Percentiles rank a stretch among this genome's conserved stretches.
phyloP scores from a whole-genome alignment of 2,329 filamentous ascomycete species.

The Pseudogymnoascus sp. region DNA sequence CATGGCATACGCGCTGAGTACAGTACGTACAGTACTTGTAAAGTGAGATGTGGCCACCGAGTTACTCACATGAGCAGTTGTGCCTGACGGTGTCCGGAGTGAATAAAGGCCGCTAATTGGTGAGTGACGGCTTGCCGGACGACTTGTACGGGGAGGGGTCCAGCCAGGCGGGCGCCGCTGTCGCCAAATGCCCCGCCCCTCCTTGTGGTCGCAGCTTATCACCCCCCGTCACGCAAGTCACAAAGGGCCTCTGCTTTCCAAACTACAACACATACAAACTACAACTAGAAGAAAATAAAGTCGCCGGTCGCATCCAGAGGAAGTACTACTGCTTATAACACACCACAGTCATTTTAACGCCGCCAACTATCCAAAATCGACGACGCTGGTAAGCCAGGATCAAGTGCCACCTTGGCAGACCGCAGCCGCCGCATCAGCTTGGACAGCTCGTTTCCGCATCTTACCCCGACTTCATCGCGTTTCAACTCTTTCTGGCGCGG shows the following conservation, averaged over 20 bases:
- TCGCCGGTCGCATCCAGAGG: neutral
- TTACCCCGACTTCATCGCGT: neutral
- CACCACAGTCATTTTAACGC: neutral
- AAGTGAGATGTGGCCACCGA: neutral
- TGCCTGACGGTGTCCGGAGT: neutral
- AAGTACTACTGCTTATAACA: neutral
- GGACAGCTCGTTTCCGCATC: neutral
- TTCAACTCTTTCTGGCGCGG: neutral
- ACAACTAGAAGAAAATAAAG: neutral
- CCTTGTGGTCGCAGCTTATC: neutral
- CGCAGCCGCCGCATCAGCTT: conserved; percentile 2
- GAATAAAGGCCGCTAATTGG: conserved; percentile 6
- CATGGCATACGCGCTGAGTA: neutral
- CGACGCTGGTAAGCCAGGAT: conserved; percentile 4
- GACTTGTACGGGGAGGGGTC: conserved; percentile 8
- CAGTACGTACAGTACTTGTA: neutral
- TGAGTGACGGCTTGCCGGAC: neutral
- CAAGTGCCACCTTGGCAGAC: conserved; percentile 8
- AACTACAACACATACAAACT: conserved; percentile 1
- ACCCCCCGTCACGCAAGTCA: neutral
- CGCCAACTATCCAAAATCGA: neutral
- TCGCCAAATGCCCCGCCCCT: conserved; percentile 6
- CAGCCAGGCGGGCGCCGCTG: conserved; percentile 4
- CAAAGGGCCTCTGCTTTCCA: neutral
- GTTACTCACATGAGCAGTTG: conserved; percentile 7